Conservation (phyloP, 225 moss, liverwort and hornwort species). For the Bryoerythrophyllum caledonicum region DNA sequence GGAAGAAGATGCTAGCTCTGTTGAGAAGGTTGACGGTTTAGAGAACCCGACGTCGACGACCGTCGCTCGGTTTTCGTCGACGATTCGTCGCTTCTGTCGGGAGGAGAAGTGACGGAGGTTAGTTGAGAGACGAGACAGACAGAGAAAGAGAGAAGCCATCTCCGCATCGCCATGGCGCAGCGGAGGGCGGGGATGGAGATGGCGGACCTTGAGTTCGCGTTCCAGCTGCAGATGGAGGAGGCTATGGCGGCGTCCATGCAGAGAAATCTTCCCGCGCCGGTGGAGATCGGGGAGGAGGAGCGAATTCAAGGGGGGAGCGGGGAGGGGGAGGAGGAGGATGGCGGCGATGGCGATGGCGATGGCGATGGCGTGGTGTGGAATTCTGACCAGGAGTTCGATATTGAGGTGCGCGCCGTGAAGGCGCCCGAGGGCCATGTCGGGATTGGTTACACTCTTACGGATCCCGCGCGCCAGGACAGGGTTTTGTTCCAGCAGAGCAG, state of each 20-base stretch:
- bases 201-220: slow-evolving; percentile 42
- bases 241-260: slow-evolving; percentile 37
- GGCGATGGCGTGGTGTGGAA: slow-evolving; percentile 27
- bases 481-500: slow-evolving; percentile 62
- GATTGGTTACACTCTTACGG: slow-evolving; percentile 60
- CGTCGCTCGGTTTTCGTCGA: not conserved
- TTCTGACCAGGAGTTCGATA: slow-evolving; percentile 28
- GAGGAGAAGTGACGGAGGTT: not conserved
- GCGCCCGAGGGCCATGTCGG: slow-evolving; percentile 57
- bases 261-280: not conserved
- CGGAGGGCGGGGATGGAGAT: slow-evolving; percentile 7
- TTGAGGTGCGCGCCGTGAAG: slow-evolving; percentile 41
- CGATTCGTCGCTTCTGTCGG: not conserved
- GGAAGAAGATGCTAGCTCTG: too few species aligned
- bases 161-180: slow-evolving; percentile 14
- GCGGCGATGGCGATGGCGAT: not conserved
- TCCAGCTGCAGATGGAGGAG: slow-evolving; percentile 44
- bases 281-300: not conserved
- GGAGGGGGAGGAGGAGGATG: too few species aligned
- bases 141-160: too few species aligned
- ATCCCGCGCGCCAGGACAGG: slow-evolving; percentile 28
- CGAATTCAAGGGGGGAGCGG: not conserved
- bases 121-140: too few species aligned
- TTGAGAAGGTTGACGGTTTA: not conserved
- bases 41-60: not conserved